Evolutionary conservation across 2,329 filamentous ascomycete genomes (phyloP).

Genomic region (Sporothrix dimorphospora): DNA sequence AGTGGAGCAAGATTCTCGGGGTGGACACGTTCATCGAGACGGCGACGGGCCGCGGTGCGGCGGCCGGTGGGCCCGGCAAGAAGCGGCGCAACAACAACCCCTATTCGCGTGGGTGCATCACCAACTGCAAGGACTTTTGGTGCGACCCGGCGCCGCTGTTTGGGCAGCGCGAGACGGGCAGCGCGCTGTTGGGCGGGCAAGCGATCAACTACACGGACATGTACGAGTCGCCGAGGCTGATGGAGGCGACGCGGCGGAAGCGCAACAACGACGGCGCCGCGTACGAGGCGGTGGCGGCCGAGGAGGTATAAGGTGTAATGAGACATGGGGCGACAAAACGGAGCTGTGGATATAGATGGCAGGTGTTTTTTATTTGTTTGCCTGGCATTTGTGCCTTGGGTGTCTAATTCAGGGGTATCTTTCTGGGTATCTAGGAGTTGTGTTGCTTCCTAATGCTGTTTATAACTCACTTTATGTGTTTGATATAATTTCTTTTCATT

Average conservation of each 20-base stretch:
- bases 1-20: conserved; percentile 83
- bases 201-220: conserved; percentile 83
- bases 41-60: conserved; percentile 79
- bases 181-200: conserved; percentile 75
- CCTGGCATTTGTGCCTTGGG: conserved; percentile 13
- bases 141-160: conserved; percentile 85
- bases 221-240: conserved; percentile 80
- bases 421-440: conserved; percentile 17
- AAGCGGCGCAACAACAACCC: conserved; percentile 67
- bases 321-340: background rate
- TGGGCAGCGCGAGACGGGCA: conserved; percentile 71
- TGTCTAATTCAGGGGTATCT: conserved; percentile 4
- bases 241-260: conserved; percentile 51
- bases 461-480: background rate
- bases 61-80: conserved; percentile 54
- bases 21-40: conserved; percentile 94
- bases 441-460: background rate
- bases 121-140: conserved; percentile 97
- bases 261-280: conserved; percentile 55
- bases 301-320: conserved; percentile 45
- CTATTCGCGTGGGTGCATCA: conserved; percentile 79
- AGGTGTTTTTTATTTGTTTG: background rate
- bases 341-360: background rate
- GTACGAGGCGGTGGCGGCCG: conserved; percentile 65
- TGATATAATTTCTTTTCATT: background rate